Conservation (phyloP, 2,329 filamentous ascomycete genomes). For the Bimuria novae-zelandiae region DNA sequence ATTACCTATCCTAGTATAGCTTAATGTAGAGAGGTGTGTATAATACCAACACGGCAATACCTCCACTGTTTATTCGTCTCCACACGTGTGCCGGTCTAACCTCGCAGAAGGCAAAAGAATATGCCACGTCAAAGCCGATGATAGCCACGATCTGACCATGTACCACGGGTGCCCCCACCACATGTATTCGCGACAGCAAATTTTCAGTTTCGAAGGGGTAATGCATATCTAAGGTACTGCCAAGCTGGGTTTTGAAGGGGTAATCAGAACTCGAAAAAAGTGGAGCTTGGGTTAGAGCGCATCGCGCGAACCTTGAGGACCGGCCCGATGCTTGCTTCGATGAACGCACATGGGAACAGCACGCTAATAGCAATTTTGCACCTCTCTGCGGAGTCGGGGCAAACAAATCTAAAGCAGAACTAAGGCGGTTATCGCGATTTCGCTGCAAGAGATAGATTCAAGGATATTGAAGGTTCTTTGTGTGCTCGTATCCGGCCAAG, state of each 20-base stretch:
- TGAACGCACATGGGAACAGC: neutral
- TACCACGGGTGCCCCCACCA: conserved; percentile 6
- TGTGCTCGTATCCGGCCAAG: neutral
- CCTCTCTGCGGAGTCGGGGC: neutral
- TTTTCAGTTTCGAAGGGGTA: conserved; percentile 47
- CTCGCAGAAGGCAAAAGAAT: neutral
- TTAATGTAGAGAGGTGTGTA: too few relatives aligned
- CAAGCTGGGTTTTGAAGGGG: conserved; percentile 34
- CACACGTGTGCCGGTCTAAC: conserved; percentile 9
- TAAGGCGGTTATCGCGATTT: too few relatives aligned
- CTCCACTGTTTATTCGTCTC: neutral
- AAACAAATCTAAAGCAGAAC: neutral
- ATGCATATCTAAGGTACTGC: conserved; percentile 27
- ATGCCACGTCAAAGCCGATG: conserved; percentile 24
- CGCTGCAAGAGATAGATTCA: neutral
- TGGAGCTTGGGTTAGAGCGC: conserved; percentile 7
- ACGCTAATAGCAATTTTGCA: neutral
- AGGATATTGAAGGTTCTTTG: neutral
- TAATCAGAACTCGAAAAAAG: conserved; percentile 24
- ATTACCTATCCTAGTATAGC: too few relatives aligned
- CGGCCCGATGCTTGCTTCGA: conserved; percentile 8
- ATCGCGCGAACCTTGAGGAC: neutral
- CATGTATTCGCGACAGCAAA: conserved; percentile 15
- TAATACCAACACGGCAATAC: neutral
- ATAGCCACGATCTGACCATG: conserved; percentile 17